phyloP scores from a whole-genome alignment of 495 filamentous ascomycete species.

The Hyaloscypha bicolor region DNA sequence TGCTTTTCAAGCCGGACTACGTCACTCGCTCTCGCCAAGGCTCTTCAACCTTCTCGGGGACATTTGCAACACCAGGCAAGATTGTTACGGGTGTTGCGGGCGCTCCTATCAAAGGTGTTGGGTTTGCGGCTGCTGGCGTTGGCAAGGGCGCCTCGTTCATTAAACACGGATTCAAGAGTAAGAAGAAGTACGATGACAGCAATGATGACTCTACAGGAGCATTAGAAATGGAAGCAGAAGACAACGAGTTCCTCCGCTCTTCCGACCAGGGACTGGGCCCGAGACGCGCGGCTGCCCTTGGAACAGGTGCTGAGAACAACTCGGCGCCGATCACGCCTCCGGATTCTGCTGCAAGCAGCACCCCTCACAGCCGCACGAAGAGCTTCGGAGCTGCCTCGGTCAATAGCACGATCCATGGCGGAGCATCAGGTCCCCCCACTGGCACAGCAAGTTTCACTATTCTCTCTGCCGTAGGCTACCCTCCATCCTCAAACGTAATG shows the following conservation, averaged over 20 bases:
- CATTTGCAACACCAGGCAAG: slow-evolving; percentile 87
- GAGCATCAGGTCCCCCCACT: slow-evolving; percentile 49
- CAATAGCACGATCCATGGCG: slow-evolving; percentile 53
- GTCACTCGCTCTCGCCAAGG: slow-evolving; percentile 87
- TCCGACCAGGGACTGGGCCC: background rate
- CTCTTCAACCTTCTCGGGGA: slow-evolving; percentile 90
- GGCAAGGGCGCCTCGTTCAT: slow-evolving; percentile 84
- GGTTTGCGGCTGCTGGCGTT: slow-evolving; percentile 73
- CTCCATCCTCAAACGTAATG: slow-evolving; percentile 76
- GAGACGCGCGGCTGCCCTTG: background rate
- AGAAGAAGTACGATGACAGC: slow-evolving; percentile 63
- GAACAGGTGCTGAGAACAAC: background rate
- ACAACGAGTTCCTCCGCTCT: slow-evolving; percentile 13
- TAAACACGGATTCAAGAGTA: slow-evolving; percentile 68
- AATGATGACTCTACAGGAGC: slow-evolving; percentile 34
- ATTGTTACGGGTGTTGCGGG: slow-evolving; percentile 78
- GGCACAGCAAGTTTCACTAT: slow-evolving; percentile 84
- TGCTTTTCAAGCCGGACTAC: slow-evolving; percentile 94
- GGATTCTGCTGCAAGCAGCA: slow-evolving; percentile 42
- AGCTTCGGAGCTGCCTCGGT: slow-evolving; percentile 67
- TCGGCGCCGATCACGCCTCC: slow-evolving; percentile 36
- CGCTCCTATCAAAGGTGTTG: slow-evolving; percentile 85
- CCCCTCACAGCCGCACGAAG: slow-evolving; percentile 63
- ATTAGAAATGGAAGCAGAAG: slow-evolving; percentile 26
- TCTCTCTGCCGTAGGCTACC: slow-evolving; percentile 77